Base-by-base conservation (phyloP, 345 rosid genomes). In the Turnera subulata region DNA sequence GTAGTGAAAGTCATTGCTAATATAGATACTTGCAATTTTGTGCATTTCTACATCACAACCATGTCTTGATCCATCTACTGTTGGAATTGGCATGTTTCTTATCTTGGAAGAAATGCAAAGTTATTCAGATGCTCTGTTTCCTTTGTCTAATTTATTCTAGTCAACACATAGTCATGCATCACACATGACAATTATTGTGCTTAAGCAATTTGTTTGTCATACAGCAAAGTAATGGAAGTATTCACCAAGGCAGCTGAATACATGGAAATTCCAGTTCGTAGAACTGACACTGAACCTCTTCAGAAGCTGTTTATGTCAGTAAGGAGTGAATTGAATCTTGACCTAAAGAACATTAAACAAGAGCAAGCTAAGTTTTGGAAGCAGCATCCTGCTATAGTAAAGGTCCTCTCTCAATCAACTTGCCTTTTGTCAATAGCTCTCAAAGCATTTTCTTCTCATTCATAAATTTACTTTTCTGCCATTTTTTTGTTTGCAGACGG, bases 291-390 rank as follows among this genome's bases (percentile, higher is more conserved):
- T 59, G 99, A 93, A 71, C 99, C 99, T 47, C 96, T 93, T 53
- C 96, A 89, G 73, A 93, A 87, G 80, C 81, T 93, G 64, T 93
- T 93, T 78, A 67, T 89, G 83, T 84, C 96, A 15, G 99, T 93
- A 42, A 78, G 97, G 79, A 89, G 99, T 64, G 99, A 93, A 76
- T 75, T 93, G 77, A 89, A 93, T 70, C 73, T 93, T 73, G 99
- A 93, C 74, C 87, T 71, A 21, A 89, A 89, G 82, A 93, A 87
- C 76, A 84, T 89, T 61, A 93, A 93, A 87, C 97, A 93, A 89
- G 99, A 93, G 77, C 99, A 93, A 75, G 97, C 97, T 59, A 93
- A 89, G 77, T 93, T 89, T 73, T 93, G 90, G 97, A 93, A 89
- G 81, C 96, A 89, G 78, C 95, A 93, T 74, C 99, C 99, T 21